Base-by-base conservation (phyloP, 2,329 filamentous ascomycete species). In the Tolypocladium album region DNA sequence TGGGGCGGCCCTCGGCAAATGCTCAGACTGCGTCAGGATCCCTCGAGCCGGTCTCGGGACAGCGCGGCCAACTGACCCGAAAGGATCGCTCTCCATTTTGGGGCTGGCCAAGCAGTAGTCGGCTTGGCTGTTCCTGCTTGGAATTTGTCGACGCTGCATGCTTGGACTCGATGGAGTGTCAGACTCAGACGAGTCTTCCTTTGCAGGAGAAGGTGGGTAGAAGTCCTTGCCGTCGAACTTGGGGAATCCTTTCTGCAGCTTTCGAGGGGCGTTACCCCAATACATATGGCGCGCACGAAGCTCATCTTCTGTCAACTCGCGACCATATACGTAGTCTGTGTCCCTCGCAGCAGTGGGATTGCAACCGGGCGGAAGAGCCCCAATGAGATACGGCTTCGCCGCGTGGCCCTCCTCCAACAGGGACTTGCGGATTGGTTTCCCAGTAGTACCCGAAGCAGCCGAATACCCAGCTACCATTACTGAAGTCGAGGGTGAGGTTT, bases 161-260 rank as follows among this genome's bases (percentile, higher is more conserved):
- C 40, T 40, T 15, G 57, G 55, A 27, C 52, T 60, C 31, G 60
- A 42, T 15, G 43, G 50, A 22, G 45, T 56, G 20, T 56, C 58
- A n/a, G 47, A 55, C 12, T 56, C 55, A 0, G 55, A 55, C 6
- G 58, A 61, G 17, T 40, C 55, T 36, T 11, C 55, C 27, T 64
- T 64, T 34, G 53, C 68, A 1, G 82, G 81, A 0, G 83, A 85
- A 3, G 82, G 73, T 38, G 80, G 82, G 62, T 86, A 87, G 64
- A 87, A 87, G 67, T 86, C 78, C 68, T 84, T 85, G 31, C 85
- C 84, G 64, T 87, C 84, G 65, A 84, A 88, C 68, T 84, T 86
- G 40, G 84, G 84, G 47, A 86, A 72, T 2, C 82, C 81, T 40
- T 74, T 76, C 56, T 79, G 75, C 15, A 76, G 75, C 63, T 79